These are phyloP conservation scores for Albifimbria verrucaria DNA, from an alignment of 2,329 filamentous ascomycete species.

Conservation along the genomic window DNA sequence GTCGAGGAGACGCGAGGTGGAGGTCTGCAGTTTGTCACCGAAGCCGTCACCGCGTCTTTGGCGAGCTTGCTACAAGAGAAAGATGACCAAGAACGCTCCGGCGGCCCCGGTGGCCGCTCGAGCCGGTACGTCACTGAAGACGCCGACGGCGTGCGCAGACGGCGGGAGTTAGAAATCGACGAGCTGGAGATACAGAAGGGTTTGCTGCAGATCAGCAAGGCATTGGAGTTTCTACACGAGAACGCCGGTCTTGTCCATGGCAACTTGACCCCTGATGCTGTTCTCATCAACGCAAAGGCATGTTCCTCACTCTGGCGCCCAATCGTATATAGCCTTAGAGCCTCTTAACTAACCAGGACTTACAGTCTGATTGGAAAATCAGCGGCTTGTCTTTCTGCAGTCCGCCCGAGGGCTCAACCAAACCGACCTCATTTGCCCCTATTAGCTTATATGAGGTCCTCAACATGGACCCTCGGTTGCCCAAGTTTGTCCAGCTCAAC, in stretches of 20 bases:
- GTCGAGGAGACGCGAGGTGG: constrained; percentile 91
- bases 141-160: constrained; percentile 65
- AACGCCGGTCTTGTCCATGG: constrained; percentile 91
- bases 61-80: constrained; percentile 80
- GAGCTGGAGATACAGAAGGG: constrained; percentile 98
- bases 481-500: constrained; percentile 79
- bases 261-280: constrained; percentile 89
- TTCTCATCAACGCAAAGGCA: constrained; percentile 91
- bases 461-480: constrained; percentile 81
- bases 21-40: constrained; percentile 92
- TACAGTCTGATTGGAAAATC: constrained; percentile 93
- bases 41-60: constrained; percentile 85
- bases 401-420: constrained; percentile 71
- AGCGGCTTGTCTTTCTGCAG: constrained; percentile 90
- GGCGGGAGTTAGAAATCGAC: constrained; percentile 87
- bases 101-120: constrained; percentile 64
- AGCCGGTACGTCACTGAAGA: constrained; percentile 82
- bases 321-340: neutral
- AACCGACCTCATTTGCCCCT: constrained; percentile 71
- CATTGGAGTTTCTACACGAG: constrained; percentile 91
- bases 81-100: constrained; percentile 75
- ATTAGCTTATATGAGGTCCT: constrained; percentile 81
- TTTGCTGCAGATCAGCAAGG: constrained; percentile 86
- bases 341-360: constrained; percentile 29
- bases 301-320: constrained; percentile 25